Evolutionary conservation across 2,329 filamentous ascomycete genomes (phyloP).

Genomic region (Beauveria pseudobassiana): DNA sequence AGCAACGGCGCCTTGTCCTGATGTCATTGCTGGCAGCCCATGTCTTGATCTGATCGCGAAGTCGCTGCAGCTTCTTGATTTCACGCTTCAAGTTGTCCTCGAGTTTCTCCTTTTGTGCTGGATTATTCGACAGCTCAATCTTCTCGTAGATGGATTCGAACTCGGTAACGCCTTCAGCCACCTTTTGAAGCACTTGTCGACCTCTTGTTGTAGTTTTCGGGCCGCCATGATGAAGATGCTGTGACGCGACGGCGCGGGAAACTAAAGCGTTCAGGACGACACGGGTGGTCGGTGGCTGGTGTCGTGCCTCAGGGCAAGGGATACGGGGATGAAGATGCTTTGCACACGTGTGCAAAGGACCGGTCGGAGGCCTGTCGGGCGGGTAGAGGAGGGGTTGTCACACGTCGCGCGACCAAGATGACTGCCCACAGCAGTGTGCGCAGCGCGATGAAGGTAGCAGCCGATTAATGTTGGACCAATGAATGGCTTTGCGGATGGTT

Average conservation of each 20-base stretch:
- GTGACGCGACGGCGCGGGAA: background rate
- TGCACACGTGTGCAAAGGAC: slow-evolving; percentile 4
- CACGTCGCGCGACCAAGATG: slow-evolving; percentile 2
- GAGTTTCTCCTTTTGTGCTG: slow-evolving; percentile 94
- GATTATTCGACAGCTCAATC: slow-evolving; percentile 86
- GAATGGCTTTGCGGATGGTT: slow-evolving; percentile 2
- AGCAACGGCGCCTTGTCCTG: slow-evolving; percentile 94
- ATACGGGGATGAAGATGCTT: background rate
- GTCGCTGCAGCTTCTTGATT: slow-evolving; percentile 98
- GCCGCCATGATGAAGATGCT: slow-evolving; percentile 65
- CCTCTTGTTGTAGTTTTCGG: slow-evolving; percentile 94
- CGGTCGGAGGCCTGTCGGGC: background rate
- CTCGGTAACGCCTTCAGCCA: slow-evolving; percentile 81
- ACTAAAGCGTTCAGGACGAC: background rate
- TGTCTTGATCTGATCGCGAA: slow-evolving; percentile 98
- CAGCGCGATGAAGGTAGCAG: background rate
- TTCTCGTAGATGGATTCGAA: slow-evolving; percentile 98
- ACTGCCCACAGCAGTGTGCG: slow-evolving; percentile 6
- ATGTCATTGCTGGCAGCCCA: slow-evolving; percentile 98
- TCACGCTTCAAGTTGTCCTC: slow-evolving; percentile 98
- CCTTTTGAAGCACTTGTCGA: slow-evolving; percentile 99
- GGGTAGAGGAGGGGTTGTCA: background rate
- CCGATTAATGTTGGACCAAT: background rate
- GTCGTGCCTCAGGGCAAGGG: slow-evolving; percentile 4
- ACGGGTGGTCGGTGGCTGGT: background rate